Evolutionary conservation across 1,139 yeast species (phyloP).

Genomic region (Scheffersomyces illinoinensis): DNA sequence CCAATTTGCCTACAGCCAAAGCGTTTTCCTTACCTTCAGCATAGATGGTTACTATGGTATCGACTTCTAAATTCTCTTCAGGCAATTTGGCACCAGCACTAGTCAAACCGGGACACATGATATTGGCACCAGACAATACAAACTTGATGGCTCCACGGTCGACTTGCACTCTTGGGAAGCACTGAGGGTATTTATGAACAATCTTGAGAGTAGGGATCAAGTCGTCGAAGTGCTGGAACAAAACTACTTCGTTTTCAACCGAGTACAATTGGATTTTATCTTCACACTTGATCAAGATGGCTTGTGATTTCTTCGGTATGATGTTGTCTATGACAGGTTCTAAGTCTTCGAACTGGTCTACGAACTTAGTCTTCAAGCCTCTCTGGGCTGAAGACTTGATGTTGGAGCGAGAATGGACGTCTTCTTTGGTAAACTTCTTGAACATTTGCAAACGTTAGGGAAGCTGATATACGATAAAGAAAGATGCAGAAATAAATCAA

Average conservation of each 20-base stretch:
- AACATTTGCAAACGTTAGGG: slow-evolving; percentile 34
- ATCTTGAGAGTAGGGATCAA: slow-evolving; percentile 74
- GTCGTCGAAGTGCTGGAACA: slow-evolving; percentile 84
- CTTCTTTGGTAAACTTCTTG: slow-evolving; percentile 79
- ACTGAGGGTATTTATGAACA: slow-evolving; percentile 79
- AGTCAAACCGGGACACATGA: slow-evolving; percentile 97
- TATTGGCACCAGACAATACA: slow-evolving; percentile 90
- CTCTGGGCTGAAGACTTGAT: slow-evolving; percentile 92
- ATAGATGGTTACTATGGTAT: slow-evolving; percentile 72
- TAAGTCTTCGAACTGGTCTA: slow-evolving; percentile 67
- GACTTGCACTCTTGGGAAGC: slow-evolving; percentile 85
- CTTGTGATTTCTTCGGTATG: slow-evolving; percentile 90
- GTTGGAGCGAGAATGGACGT: slow-evolving; percentile 85
- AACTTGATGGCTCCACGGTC: slow-evolving; percentile 97
- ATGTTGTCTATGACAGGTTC: slow-evolving; percentile 78
- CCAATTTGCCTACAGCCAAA: slow-evolving; percentile 81
- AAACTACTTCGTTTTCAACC: slow-evolving; percentile 70
- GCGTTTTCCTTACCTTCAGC: slow-evolving; percentile 95
- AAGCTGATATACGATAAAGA: background rate
- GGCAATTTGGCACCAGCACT: slow-evolving; percentile 88
- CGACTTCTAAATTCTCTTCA: slow-evolving; percentile 63
- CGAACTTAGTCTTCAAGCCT: slow-evolving; percentile 72
- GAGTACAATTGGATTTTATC: slow-evolving; percentile 82
- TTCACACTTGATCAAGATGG: slow-evolving; percentile 81
- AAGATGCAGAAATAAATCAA: background rate